Evolutionary conservation across 441 rosid species (phyloP).

Genomic region (Eutrema salsugineum): DNA sequence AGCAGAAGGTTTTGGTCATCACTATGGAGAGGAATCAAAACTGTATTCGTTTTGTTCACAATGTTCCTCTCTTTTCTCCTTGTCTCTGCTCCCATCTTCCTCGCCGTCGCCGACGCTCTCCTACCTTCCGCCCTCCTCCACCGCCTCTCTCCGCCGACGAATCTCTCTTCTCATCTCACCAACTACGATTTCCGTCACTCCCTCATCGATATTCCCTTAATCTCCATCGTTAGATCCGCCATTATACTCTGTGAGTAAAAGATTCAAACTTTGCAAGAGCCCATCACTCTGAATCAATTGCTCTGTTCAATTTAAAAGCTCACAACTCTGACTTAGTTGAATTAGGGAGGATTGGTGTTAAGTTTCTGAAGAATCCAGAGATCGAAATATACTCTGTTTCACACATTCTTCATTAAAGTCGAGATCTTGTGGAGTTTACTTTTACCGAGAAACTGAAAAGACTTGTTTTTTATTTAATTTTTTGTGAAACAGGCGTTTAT

Average conservation of each 20-base stretch:
- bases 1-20: conserved; percentile 21
- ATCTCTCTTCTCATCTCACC: conserved; percentile 47
- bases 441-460: neutral
- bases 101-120: conserved; percentile 71
- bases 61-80: conserved; percentile 73
- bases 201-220: conserved; percentile 75
- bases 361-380: neutral
- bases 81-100: conserved; percentile 79
- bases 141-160: conserved; percentile 53
- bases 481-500: conserved; percentile 56
- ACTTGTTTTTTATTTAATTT: neutral
- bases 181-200: conserved; percentile 80
- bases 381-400: conserved; percentile 2
- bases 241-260: conserved; percentile 73
- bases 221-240: conserved; percentile 73
- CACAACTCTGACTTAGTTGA: neutral
- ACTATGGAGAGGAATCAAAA: conserved; percentile 59
- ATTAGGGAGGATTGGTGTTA: too few species aligned
- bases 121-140: conserved; percentile 83
- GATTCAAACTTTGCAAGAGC: neutral
- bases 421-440: neutral
- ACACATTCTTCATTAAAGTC: neutral
- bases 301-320: neutral
- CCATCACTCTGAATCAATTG: neutral
- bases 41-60: conserved; percentile 66